A percentile compares a stretch with the other conserved stretches of the same genome.
These are phyloP conservation scores for Gossypium thurberi DNA, from an alignment of 345 rosid genomes.

Conservation along the genomic window DNA sequence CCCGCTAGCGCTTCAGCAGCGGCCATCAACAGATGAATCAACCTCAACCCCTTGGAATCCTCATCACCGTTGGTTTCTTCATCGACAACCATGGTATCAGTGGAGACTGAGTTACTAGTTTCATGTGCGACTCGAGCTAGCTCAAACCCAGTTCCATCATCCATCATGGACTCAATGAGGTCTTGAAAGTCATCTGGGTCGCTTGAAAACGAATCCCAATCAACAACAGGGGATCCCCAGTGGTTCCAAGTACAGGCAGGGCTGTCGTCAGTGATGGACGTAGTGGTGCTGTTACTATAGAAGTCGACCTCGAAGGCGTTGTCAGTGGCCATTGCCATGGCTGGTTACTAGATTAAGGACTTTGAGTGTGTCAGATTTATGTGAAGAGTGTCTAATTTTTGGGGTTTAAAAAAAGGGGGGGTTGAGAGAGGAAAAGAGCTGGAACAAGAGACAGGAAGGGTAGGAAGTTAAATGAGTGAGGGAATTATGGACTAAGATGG, in stretches of 20 bases:
- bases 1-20: constrained; percentile 83
- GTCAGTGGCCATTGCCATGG: constrained; percentile 55
- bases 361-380: not conserved
- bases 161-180: constrained; percentile 62
- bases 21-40: constrained; percentile 81
- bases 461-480: constrained; percentile 11
- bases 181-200: constrained; percentile 50
- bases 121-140: constrained; percentile 14
- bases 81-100: constrained; percentile 12
- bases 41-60: constrained; percentile 69
- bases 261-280: constrained; percentile 33
- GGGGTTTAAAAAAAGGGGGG: not conserved
- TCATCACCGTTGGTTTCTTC: constrained; percentile 40
- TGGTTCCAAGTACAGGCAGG: constrained; percentile 42
- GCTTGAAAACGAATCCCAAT: constrained; percentile 55
- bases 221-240: constrained; percentile 58
- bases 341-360: constrained; percentile 4
- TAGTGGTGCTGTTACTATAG: constrained; percentile 30
- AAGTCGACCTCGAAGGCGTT: constrained; percentile 36
- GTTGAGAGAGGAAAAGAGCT: constrained; percentile 18
- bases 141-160: constrained; percentile 22
- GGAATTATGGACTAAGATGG: constrained; percentile 10
- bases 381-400: not conserved
- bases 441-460: constrained; percentile 28
- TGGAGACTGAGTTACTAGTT: constrained; percentile 36